phyloP scores from a whole-genome alignment of 768 basidiomycete genomes.

The Podaxis sp. region DNA sequence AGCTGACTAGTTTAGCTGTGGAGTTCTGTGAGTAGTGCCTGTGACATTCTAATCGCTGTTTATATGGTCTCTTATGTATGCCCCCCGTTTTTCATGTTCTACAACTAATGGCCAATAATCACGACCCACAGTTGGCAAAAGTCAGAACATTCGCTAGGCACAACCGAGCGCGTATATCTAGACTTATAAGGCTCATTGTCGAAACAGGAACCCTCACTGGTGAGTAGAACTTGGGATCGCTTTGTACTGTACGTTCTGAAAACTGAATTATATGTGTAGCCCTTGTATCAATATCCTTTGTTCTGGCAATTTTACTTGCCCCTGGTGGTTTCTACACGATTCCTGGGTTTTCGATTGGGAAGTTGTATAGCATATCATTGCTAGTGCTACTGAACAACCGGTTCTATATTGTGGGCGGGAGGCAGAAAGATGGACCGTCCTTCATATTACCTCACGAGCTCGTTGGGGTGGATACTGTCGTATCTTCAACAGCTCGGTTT shows the following conservation, averaged over 20 bases:
- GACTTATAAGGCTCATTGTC: constrained; percentile 7
- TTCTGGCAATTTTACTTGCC: not conserved
- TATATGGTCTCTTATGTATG: constrained; percentile 9
- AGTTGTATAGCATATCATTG: constrained; percentile 15
- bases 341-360: constrained; percentile 13
- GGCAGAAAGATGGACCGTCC: not conserved
- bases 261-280: not conserved
- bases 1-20: not conserved
- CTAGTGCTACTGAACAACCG: constrained; percentile 15
- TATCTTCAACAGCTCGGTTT: not conserved
- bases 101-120: not conserved
- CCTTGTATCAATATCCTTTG: constrained; percentile 9
- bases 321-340: constrained; percentile 14
- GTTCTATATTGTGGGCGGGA: constrained; percentile 9
- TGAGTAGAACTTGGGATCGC: not conserved
- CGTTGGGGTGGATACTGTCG: not conserved
- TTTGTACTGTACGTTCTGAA: not conserved
- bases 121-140: constrained; percentile 2
- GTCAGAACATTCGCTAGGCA: not conserved
- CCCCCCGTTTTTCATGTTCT: not conserved
- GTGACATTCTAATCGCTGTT: constrained; percentile 6
- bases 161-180: constrained; percentile 1
- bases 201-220: constrained; percentile 15
- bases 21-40: constrained; percentile 1
- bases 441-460: not conserved